Conservation (phyloP, 2,329 filamentous ascomycete species). For the Aspergillus sp. region DNA sequence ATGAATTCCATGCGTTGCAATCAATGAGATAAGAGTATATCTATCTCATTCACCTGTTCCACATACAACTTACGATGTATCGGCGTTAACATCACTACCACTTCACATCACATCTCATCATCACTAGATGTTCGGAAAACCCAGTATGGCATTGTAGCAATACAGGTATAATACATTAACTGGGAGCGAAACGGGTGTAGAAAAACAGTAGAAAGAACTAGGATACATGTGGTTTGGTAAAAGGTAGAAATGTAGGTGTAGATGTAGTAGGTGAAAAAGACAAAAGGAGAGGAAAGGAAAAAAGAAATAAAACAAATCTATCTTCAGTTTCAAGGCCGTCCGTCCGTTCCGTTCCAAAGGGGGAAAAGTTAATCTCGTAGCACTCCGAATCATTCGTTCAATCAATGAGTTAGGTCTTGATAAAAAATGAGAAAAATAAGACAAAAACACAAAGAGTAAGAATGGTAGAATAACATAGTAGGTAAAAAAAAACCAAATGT, state of each 20-base stretch:
- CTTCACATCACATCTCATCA: no score
- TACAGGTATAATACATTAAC: constrained; percentile 5
- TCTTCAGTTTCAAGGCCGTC: not conserved
- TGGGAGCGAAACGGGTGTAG: not conserved
- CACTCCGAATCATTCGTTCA: constrained; percentile 13
- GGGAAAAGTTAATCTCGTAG: not conserved
- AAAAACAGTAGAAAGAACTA: not conserved
- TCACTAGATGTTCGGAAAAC: not conserved
- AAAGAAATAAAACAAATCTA: not conserved
- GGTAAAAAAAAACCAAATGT: not conserved
- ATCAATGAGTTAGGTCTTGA: constrained; percentile 9
- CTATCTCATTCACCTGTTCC: no score
- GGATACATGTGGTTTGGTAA: not conserved
- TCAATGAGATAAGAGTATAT: no score
- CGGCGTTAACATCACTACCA: no score
- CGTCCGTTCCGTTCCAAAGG: not conserved
- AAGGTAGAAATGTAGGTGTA: no score
- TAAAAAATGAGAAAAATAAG: not conserved
- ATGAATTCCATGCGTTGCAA: no score
- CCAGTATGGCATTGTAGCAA: not conserved
- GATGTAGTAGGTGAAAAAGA: no score
- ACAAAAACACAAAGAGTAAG: not conserved
- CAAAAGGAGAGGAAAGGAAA: no score
- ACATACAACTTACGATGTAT: no score
- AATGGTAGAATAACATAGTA: not conserved